phyloP scores from a whole-genome alignment of 1,284 basidiomycete genomes.

The Tetrapyrgos nigripes region DNA sequence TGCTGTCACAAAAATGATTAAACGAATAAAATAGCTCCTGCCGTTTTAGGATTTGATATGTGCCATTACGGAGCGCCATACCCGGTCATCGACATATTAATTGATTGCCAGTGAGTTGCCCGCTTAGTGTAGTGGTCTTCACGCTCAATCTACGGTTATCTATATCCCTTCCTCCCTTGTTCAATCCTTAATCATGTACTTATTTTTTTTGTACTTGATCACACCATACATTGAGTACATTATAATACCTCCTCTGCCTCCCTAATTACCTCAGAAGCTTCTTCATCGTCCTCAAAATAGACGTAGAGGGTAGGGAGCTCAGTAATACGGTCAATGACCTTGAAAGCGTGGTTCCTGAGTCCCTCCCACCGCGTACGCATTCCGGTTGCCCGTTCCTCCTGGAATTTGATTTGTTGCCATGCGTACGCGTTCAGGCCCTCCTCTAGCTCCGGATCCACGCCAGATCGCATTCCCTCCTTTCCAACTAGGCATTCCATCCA shows the following conservation, averaged over 20 bases:
- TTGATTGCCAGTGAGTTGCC: no score
- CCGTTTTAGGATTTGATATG: no score
- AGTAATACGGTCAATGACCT: neutral
- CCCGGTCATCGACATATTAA: no score
- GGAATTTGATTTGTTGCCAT: neutral
- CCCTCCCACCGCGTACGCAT: neutral
- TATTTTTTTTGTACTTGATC: no score
- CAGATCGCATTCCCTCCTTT: neutral
- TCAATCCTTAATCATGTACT: no score
- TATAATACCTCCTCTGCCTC: neutral
- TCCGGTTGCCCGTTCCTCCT: neutral
- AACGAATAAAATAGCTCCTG: no score
- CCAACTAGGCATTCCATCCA: neutral
- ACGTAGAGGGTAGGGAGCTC: neutral
- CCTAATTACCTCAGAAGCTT: neutral
- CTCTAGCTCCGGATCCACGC: neutral
- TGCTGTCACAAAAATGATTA: no score
- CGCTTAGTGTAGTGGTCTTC: no score
- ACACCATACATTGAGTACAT: no score
- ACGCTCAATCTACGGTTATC: no score
- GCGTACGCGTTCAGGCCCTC: neutral
- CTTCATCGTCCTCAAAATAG: neutral
- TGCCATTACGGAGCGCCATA: no score
- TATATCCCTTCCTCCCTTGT: no score
- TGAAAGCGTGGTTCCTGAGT: neutral